Evolutionary conservation across 73 alveolate genomes (phyloP).

Genomic region (Halteria grandinella): DNA sequence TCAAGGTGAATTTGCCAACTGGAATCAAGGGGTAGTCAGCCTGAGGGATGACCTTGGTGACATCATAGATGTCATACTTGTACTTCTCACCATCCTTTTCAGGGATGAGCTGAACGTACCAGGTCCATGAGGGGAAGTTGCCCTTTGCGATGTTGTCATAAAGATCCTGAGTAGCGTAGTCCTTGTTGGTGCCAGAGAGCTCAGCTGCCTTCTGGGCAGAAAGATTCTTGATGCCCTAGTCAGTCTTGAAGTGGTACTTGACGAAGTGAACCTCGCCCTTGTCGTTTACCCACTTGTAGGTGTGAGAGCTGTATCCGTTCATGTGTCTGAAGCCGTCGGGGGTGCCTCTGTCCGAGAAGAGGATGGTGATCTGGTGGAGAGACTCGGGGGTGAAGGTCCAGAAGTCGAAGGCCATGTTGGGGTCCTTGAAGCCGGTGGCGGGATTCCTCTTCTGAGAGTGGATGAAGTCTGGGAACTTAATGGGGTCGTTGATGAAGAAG

Average conservation of each 20-base stretch:
- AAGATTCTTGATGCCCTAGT: constrained; percentile 83
- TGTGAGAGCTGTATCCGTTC: constrained; percentile 91
- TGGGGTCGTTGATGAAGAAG: constrained; percentile 92
- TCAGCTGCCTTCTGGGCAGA: constrained; percentile 78
- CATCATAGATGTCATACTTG: constrained; percentile 86
- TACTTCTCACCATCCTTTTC: constrained; percentile 77
- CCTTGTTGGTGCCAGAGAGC: constrained; percentile 68
- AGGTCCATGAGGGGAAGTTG: constrained; percentile 83
- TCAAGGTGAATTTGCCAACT: constrained; percentile 86
- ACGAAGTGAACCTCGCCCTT: constrained; percentile 84
- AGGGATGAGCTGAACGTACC: constrained; percentile 83
- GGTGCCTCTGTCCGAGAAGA: constrained; percentile 91
- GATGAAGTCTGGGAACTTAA: constrained; percentile 90
- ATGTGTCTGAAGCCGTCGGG: constrained; percentile 93
- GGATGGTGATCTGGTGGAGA: constrained; percentile 81
- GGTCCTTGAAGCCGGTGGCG: constrained; percentile 73
- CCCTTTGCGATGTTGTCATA: constrained; percentile 77
- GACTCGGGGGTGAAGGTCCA: constrained; percentile 86
- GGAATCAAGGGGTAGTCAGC: constrained; percentile 84
- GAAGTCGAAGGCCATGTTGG: constrained; percentile 89
- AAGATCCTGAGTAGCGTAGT: constrained; percentile 91
- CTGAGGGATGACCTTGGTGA: constrained; percentile 95
- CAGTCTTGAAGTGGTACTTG: constrained; percentile 89
- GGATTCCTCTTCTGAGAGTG: constrained; percentile 92
- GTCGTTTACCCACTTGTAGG: constrained; percentile 90